Percentiles rank a stretch among this genome's conserved stretches.
Conservation (phyloP, 1,139 yeast genomes). For the Scheffersomyces cryptocercus region DNA sequence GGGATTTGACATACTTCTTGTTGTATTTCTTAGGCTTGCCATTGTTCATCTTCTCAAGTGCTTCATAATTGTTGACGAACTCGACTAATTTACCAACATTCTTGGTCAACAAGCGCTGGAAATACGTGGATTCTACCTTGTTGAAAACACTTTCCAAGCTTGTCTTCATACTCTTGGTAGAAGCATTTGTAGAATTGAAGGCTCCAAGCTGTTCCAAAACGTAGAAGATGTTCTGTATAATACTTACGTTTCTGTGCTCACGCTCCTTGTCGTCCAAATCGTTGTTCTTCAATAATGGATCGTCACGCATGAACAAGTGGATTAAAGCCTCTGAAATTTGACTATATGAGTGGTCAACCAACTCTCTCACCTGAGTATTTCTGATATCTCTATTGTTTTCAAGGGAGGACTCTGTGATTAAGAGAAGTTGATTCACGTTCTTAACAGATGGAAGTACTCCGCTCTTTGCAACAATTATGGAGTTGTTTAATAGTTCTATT, state of each 20-base stretch:
- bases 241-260: constrained; percentile 57
- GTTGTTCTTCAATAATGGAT: constrained; percentile 45
- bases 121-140: constrained; percentile 40
- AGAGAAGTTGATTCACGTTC: constrained; percentile 34
- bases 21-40: constrained; percentile 66
- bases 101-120: constrained; percentile 48
- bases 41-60: constrained; percentile 43
- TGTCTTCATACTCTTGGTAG: constrained; percentile 36
- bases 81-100: constrained; percentile 63
- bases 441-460: constrained; percentile 39
- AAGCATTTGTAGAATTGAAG: constrained; percentile 27
- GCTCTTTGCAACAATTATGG: constrained; percentile 44
- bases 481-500: constrained; percentile 52
- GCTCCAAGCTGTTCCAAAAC: constrained; percentile 51
- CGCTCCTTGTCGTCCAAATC: constrained; percentile 59
- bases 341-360: constrained; percentile 45
- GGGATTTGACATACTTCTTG: constrained; percentile 56
- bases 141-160: constrained; percentile 52
- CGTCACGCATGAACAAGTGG: constrained; percentile 41
- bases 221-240: constrained; percentile 64
- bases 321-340: constrained; percentile 36
- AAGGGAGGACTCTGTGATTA: constrained; percentile 36
- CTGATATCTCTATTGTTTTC: constrained; percentile 21
- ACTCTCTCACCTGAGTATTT: constrained; percentile 26
- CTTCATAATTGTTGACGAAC: constrained; percentile 66